Conservation (phyloP, 345 rosid genomes). For the Corchorus capsularis region DNA sequence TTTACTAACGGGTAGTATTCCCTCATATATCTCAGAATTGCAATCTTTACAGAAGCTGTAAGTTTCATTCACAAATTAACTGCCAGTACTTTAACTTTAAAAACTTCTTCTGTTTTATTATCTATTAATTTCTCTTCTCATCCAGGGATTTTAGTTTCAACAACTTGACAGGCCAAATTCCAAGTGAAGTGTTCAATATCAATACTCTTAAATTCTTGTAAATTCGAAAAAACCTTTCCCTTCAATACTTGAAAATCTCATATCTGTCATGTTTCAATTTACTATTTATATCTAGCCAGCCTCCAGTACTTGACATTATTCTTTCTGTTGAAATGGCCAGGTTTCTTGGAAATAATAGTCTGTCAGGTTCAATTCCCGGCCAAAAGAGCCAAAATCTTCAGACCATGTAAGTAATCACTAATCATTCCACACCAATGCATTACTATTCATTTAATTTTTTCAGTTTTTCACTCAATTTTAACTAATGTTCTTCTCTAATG, state of each 20-base stretch:
- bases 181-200: conserved; percentile 30
- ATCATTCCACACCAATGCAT: neutral
- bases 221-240: neutral
- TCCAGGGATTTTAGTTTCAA: conserved; percentile 49
- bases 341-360: conserved; percentile 46
- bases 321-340: conserved; percentile 25
- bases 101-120: neutral
- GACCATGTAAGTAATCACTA: conserved; percentile 29
- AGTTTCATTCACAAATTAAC: conserved; percentile 11
- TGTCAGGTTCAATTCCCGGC: conserved; percentile 32
- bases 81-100: neutral
- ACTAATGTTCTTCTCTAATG: neutral
- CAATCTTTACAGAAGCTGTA: conserved; percentile 25
- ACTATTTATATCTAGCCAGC: neutral
- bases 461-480: neutral
- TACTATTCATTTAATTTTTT: neutral
- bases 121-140: neutral
- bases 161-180: conserved; percentile 38
- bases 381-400: conserved; percentile 28
- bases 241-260: neutral
- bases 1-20: conserved; percentile 27
- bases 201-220: conserved; percentile 31
- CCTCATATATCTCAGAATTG: conserved; percentile 28
- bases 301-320: neutral
- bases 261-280: neutral